phyloP scores from a whole-genome alignment of 305 asterid species.

The Solanum hybrid region DNA sequence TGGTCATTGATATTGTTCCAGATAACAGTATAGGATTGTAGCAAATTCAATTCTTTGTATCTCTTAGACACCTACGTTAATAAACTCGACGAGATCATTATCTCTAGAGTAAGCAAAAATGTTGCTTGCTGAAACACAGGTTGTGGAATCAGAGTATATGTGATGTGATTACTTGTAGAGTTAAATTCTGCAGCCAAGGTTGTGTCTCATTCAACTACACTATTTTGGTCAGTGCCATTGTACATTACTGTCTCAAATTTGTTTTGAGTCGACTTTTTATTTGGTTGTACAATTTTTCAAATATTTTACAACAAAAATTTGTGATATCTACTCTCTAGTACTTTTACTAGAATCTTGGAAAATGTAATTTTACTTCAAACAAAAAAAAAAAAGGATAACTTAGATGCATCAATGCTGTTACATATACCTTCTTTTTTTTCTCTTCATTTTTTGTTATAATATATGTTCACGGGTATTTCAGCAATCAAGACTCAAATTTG shows the following conservation, averaged over 20 bases:
- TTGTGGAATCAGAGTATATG: background rate
- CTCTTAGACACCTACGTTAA: background rate
- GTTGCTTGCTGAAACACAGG: background rate
- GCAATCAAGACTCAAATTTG: background rate
- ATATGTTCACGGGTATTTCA: background rate
- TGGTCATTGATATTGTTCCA: background rate
- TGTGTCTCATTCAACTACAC: background rate
- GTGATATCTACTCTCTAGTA: background rate
- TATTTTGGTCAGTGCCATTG: background rate
- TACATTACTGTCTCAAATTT: background rate
- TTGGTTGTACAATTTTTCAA: background rate
- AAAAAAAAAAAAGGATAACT: background rate
- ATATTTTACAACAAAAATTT: background rate
- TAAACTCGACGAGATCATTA: background rate
- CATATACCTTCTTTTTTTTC: background rate
- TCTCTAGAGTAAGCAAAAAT: background rate
- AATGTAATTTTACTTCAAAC: background rate
- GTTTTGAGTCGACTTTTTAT: background rate
- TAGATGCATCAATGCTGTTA: background rate
- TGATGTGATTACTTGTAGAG: background rate
- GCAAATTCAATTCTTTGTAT: background rate
- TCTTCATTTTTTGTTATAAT: too few species aligned
- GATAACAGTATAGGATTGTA: background rate
- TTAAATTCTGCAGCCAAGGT: background rate
- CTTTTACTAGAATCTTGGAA: background rate